Evolutionary conservation across 768 basidiomycete species (phyloP), one percentile per base, ranked within the genome.

Genomic region (Rhodotorula taiwanensis): DNA sequence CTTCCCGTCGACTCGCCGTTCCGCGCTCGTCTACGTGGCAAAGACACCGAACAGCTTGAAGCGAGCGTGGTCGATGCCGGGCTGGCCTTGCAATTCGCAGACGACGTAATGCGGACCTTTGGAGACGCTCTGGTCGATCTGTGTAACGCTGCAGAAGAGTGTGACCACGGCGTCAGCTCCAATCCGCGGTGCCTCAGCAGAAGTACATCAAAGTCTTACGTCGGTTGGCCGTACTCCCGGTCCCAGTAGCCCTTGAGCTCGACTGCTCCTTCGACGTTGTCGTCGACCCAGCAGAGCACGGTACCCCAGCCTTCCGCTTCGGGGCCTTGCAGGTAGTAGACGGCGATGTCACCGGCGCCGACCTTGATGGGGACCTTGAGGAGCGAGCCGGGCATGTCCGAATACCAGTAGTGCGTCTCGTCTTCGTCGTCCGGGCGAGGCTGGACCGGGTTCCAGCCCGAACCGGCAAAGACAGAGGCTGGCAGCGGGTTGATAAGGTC

Each of bases 401-500:
- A 87, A 74, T 87, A 85, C 87, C 91, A 99, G 73, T 97, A 97
- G 77, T 98, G 89, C 56, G 76, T 69, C 79, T 83, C 70, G 78
- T 82, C 60, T 79, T 83, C 72, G 74, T 75, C 72, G 33, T 74
- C 72, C 43, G 41, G 80, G 76, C 48, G 76, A 71, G 56, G 78
- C 76, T 71, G 3, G 81, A 75, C 0, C 87, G 89, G 75, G 64
- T 81, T 80, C 94, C 94, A 99, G 10, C 95, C 95, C 0, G 86
- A 86, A 34, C 92, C 95, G 65, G 86, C 88, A 79, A 98, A 98
- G 70, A 97, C 77, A 34, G 88, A 89, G 0, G 86, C 84, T n/a
- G 94, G 94, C 0, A 98, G 81, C 2, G 95, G 95, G 77, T 98
- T 97, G 76, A 99, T 89, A 55, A 98, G 80, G 75, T 99, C 93